Conservation (phyloP, 768 basidiomycete species). For the Ephemerocybe angulata region DNA sequence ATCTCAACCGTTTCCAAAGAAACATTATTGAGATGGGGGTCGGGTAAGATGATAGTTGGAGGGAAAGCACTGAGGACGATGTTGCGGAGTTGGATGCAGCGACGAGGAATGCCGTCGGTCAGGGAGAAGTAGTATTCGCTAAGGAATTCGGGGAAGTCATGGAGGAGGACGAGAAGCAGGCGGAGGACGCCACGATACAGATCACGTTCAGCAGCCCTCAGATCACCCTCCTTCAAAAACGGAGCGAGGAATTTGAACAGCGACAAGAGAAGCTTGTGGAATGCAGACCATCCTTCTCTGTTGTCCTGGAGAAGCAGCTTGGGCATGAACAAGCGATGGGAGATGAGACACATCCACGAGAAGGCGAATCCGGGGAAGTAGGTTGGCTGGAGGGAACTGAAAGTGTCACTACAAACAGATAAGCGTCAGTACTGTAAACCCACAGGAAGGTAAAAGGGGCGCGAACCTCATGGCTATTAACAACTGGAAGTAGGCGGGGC, state of each 20-base stretch:
- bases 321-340: conserved; percentile 96
- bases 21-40: conserved; percentile 76
- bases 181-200: conserved; percentile 89
- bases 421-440: conserved; percentile 14
- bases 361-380: conserved; percentile 98
- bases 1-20: conserved; percentile 81
- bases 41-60: conserved; percentile 71
- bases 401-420: conserved; percentile 69
- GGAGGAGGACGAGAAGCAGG: conserved; percentile 89
- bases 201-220: conserved; percentile 76
- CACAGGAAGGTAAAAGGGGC: not conserved
- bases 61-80: conserved; percentile 97
- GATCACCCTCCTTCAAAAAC: conserved; percentile 79
- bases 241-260: conserved; percentile 93
- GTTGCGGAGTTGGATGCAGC: conserved; percentile 95
- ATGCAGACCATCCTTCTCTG: conserved; percentile 94
- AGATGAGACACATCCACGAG: conserved; percentile 95
- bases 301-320: conserved; percentile 85
- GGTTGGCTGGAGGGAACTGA: conserved; percentile 92
- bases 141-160: conserved; percentile 98
- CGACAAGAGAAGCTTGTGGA: conserved; percentile 90
- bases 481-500: conserved; percentile 85
- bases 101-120: conserved; percentile 87
- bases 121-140: conserved; percentile 96
- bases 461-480: conserved; percentile 82